A percentile compares a stretch with the other conserved stretches of the same genome.
These are phyloP conservation scores for Debaryomycetaceae sp. DNA, from an alignment of 1,139 yeast species.

Conservation along the genomic window DNA sequence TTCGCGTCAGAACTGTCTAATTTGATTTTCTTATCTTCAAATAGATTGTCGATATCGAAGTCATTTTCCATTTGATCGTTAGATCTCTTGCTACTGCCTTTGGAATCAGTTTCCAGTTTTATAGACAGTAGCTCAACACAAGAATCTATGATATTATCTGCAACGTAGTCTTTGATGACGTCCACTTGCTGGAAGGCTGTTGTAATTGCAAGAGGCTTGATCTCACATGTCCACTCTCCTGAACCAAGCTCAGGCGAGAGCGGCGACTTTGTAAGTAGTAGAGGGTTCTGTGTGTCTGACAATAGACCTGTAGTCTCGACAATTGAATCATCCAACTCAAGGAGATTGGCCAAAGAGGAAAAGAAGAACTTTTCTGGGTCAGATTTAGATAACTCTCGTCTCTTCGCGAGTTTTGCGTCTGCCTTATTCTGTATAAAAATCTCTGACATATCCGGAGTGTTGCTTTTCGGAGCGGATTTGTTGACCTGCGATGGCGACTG, in stretches of 20 bases:
- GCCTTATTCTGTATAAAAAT: conserved; percentile 22
- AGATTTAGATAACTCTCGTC: conserved; percentile 44
- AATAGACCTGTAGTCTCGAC: conserved; percentile 16
- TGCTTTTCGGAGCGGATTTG: conserved; percentile 9
- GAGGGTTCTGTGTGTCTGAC: not conserved
- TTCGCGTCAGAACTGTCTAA: conserved; percentile 20
- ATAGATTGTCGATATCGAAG: conserved; percentile 32
- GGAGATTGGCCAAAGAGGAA: conserved; percentile 49
- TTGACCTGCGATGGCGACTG: conserved; percentile 33
- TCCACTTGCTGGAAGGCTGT: conserved; percentile 49
- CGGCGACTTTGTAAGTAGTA: conserved; percentile 22
- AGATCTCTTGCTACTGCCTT: conserved; percentile 1
- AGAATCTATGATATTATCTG: conserved; percentile 28
- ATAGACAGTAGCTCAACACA: conserved; percentile 18
- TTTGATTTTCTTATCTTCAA: conserved; percentile 35
- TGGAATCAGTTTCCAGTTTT: conserved; percentile 8
- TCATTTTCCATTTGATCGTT: conserved; percentile 24
- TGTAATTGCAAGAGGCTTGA: conserved; percentile 43
- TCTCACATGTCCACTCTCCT: conserved; percentile 44
- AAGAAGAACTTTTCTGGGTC: conserved; percentile 52
- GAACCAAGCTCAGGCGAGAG: conserved; percentile 26
- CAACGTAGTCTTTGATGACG: conserved; percentile 28
- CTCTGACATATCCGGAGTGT: conserved; percentile 23
- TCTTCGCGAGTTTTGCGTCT: conserved; percentile 35
- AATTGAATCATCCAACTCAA: conserved; percentile 43